Base-by-base conservation (phyloP, 2,329 filamentous ascomycete species). In the Dendrostoma leiphaemia region DNA sequence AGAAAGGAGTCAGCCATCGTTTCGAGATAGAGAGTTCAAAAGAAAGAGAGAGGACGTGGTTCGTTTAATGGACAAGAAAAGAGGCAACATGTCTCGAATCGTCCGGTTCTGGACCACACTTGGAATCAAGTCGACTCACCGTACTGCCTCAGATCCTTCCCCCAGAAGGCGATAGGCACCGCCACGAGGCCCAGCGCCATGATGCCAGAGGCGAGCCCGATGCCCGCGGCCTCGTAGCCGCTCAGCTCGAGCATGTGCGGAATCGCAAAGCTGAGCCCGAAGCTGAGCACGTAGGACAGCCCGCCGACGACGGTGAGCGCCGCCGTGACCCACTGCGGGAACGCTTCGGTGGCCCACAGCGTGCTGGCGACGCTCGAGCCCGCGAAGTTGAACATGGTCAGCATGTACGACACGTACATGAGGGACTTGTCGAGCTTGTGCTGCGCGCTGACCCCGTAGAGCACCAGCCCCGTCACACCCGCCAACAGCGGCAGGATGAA, bases 401-500 rank as follows among this genome's bases (percentile, higher is more conserved):
- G 15, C 35, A 19, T 19, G 17, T 38, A 38, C 2, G 35, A n/a
- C 17, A 38, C 35, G 35, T 38, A 38, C 2, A 38, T 19, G 35
- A n/a, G 21, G 17, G 15, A 15, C 15, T n/a, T n/a, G 35, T n/a
- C 17, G 35, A 38, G 35, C 35, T 38, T 19, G 6, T 17, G 35
- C 35, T 38, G n/a, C 15, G 17, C 17, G 35, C 35, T 19, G 35
- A 38, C 10, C 1, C 35, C 35, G 17, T 19, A 38, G 13, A 38
- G 9, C n/a, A 38, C 9, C n/a, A 38, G 35, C 3, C 13, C 35
- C n/a, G n/a, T 38, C 1, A 38, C n/a, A 10, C 35, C n/a, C n/a
- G 35, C n/a, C 4, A 38, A 9, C 4, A 38, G 15, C 15, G 35
- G 35, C 7, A 62, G 56, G 13, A 62, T 40, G 34, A 63, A 65